Conservation (phyloP, 371 early-diverging fungal genomes). For the Zancudomyces culisetae region DNA sequence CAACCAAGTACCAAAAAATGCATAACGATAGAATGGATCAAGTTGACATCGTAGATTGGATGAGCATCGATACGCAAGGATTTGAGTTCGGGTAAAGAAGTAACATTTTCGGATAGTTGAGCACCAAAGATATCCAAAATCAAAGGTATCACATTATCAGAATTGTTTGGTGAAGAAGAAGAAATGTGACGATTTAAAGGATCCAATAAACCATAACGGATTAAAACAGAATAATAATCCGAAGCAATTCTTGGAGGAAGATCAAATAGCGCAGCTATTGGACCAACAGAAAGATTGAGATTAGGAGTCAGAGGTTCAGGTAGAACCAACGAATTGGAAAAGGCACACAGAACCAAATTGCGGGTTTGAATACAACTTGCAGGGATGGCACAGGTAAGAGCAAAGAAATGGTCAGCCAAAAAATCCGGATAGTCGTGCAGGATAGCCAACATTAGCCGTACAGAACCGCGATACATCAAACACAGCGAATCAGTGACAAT, state of each 20-base stretch:
- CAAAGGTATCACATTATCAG: too few species aligned
- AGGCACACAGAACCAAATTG: conserved; percentile 85
- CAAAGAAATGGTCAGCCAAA: conserved; percentile 78
- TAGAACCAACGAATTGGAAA: conserved; percentile 82
- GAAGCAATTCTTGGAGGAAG: conserved; percentile 69
- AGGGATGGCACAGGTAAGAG: conserved; percentile 84
- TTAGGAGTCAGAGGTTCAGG: conserved; percentile 94
- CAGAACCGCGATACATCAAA: conserved; percentile 69
- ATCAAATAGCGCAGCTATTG: conserved; percentile 54
- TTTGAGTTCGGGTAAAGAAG: conserved; percentile 7
- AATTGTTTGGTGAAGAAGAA: not conserved
- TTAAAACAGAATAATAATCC: conserved; percentile 47
- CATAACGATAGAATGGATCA: conserved; percentile 74
- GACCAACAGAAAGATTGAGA: conserved; percentile 74
- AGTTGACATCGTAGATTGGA: conserved; percentile 51
- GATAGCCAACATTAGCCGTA: conserved; percentile 79
- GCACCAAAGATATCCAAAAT: not conserved
- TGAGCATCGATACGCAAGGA: conserved; percentile 9
- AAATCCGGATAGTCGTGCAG: conserved; percentile 96
- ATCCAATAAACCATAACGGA: conserved; percentile 25
- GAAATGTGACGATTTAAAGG: not conserved
- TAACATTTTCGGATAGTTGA: not conserved
- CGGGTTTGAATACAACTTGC: conserved; percentile 83
- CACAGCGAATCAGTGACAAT: conserved; percentile 57
- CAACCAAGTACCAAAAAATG: conserved; percentile 68